Evolutionary conservation across 163 green algal genomes (phyloP).

Genomic region (Scenedesmus sp.): DNA sequence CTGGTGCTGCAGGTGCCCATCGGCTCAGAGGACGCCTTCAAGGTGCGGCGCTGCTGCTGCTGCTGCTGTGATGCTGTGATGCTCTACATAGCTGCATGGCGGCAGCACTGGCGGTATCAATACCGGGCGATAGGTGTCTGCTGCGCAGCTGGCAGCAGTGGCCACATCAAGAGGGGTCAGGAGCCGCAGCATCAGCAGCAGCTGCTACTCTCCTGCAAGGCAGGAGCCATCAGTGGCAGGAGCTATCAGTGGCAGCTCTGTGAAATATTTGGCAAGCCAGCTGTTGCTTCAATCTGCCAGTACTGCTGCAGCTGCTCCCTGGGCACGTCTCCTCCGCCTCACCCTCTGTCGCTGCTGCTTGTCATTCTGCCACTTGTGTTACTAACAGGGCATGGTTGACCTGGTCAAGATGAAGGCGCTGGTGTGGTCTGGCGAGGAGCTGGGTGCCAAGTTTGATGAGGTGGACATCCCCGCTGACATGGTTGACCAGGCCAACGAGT

Average conservation of each 20-base stretch:
- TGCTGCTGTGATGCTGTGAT: not conserved
- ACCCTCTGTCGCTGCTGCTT: not conserved
- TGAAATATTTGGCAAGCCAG: not conserved
- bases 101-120: not conserved
- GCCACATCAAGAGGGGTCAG: not conserved
- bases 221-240: not conserved
- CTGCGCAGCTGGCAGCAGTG: too few relatives aligned
- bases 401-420: conserved; percentile 97
- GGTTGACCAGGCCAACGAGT: conserved; percentile 87
- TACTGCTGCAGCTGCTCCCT: not conserved
- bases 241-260: too few relatives aligned
- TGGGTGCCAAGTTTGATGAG: conserved; percentile 94
- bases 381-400: conserved; percentile 87
- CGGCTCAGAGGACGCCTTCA: conserved; percentile 87
- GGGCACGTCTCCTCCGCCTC: too few relatives aligned
- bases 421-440: conserved; percentile 91
- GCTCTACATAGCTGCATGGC: not conserved
- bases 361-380: not conserved
- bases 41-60: conserved; percentile 32
- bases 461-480: conserved; percentile 90
- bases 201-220: not conserved
- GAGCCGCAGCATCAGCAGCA: not conserved
- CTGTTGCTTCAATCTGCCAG: not conserved
- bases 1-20: conserved; percentile 95
- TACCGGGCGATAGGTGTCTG: too few relatives aligned